Base-by-base conservation (phyloP, 2,329 filamentous ascomycete species). In the Penicillium sclerotigenum region DNA sequence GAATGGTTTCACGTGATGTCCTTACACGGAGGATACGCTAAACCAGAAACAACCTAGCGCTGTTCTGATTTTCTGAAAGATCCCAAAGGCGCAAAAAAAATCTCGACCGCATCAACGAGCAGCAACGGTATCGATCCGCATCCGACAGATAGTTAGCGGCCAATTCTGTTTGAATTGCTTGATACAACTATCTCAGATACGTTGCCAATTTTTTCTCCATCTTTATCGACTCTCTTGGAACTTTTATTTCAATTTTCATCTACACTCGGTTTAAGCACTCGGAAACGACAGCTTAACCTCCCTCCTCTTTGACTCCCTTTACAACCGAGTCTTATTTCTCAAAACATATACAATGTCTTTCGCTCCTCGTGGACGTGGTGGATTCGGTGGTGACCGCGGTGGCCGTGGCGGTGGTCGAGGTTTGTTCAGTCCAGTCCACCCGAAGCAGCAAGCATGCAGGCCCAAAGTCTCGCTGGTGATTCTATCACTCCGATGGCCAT, bases 61-160 rank as follows among this genome's bases (percentile, higher is more conserved):
- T 7, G 43, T 66, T 66, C 65, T 70, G 65, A 71, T 73, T 74
- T 73, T 73, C 71, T 60, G 68, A 72, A 71, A 71, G 69, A 71
- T 70, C 69, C 65, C 64, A 68, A 67, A 70, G 67, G 66, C 68
- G 68, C 68, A 65, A 67, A 72, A 49, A 72, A 73, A 72, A 68
- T 71, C 70, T 73, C 70, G 70, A 69, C 69, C 64, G 69, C 65
- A 71, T 65, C 70, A 70, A 66, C 70, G 69, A 73, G 68, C 61
- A 72, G 66, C 68, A 71, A 56, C 67, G 68, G 69, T 66, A 64
- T 69, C 63, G 65, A 72, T 62, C 66, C 58, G 70, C 60, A 62
- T 57, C 59, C 67, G 65, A 68, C 60, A 62, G 56, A 62, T 61
- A 65, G 57, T 62, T 54, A 54, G 62, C 59, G 61, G 65, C 65